Conservation (phyloP, 1,139 yeast genomes). For the Scheffersomyces lignicola region DNA sequence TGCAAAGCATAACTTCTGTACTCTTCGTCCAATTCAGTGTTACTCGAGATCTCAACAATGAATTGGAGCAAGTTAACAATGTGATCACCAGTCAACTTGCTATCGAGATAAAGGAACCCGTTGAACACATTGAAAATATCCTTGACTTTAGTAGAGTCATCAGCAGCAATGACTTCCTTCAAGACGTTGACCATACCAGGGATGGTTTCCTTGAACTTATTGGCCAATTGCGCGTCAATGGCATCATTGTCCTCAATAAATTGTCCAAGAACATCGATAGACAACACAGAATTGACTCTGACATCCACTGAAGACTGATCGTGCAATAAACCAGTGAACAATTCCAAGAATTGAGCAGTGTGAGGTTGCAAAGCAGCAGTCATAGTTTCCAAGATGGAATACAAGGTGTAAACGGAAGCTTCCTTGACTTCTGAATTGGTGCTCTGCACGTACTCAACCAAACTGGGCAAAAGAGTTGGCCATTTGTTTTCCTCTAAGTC, state of each 20-base stretch:
- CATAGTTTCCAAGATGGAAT: constrained; percentile 76
- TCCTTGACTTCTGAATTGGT: constrained; percentile 67
- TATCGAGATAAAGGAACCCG: constrained; percentile 72
- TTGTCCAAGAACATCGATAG: constrained; percentile 75
- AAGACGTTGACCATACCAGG: constrained; percentile 84
- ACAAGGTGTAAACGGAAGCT: constrained; percentile 78
- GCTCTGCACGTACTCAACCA: constrained; percentile 66
- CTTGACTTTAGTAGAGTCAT: constrained; percentile 71
- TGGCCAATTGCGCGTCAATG: constrained; percentile 49
- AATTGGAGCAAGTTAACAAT: constrained; percentile 68
- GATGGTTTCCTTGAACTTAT: constrained; percentile 63
- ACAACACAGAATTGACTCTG: constrained; percentile 80
- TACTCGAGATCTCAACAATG: constrained; percentile 73
- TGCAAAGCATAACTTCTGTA: constrained; percentile 81
- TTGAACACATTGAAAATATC: constrained; percentile 85
- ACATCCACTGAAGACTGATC: constrained; percentile 71
- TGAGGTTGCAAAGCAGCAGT: constrained; percentile 62
- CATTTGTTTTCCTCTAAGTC: constrained; percentile 71
- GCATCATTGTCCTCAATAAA: constrained; percentile 58
- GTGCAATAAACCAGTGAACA: constrained; percentile 66
- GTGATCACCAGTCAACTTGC: constrained; percentile 76
- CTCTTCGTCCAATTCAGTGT: constrained; percentile 72
- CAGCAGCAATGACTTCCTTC: constrained; percentile 67
- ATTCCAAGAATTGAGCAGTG: constrained; percentile 64
- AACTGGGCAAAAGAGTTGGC: constrained; percentile 73